Conservation (phyloP, 305 asterid species). For the Fraxinus paxiana region DNA sequence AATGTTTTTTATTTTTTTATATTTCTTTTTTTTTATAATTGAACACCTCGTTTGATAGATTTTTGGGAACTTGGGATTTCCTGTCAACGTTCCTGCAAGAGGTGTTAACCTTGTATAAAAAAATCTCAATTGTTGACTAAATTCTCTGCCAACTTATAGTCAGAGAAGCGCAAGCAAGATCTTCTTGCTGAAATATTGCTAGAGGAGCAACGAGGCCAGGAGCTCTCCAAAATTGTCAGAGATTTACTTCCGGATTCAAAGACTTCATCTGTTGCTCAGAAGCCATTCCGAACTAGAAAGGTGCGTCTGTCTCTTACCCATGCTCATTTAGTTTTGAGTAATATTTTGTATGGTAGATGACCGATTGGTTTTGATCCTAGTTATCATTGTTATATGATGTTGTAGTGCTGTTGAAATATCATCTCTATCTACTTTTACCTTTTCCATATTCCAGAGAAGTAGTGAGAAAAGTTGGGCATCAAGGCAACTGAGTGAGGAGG, state of each 20-base stretch:
- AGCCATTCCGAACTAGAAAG: constrained; percentile 54
- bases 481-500: constrained; percentile 60
- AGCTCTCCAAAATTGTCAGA: constrained; percentile 38
- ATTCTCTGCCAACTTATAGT: constrained; percentile 30
- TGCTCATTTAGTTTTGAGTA: background rate
- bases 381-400: background rate
- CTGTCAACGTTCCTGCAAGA: background rate
- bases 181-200: constrained; percentile 48
- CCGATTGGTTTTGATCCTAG: background rate
- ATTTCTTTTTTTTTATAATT: background rate
- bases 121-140: background rate
- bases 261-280: constrained; percentile 39
- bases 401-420: background rate
- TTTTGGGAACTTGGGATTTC: background rate
- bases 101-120: background rate
- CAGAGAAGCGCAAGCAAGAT: constrained; percentile 53
- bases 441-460: constrained; percentile 63
- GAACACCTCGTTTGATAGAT: background rate
- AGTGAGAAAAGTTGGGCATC: constrained; percentile 55
- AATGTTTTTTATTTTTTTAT: too few relatives aligned
- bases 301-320: constrained; percentile 26
- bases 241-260: constrained; percentile 41
- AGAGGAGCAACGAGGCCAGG: constrained; percentile 56
- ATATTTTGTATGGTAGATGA: background rate
- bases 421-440: background rate